phyloP scores from a whole-genome alignment of 1,284 basidiomycete genomes.

The Ceratobasidium sp. region DNA sequence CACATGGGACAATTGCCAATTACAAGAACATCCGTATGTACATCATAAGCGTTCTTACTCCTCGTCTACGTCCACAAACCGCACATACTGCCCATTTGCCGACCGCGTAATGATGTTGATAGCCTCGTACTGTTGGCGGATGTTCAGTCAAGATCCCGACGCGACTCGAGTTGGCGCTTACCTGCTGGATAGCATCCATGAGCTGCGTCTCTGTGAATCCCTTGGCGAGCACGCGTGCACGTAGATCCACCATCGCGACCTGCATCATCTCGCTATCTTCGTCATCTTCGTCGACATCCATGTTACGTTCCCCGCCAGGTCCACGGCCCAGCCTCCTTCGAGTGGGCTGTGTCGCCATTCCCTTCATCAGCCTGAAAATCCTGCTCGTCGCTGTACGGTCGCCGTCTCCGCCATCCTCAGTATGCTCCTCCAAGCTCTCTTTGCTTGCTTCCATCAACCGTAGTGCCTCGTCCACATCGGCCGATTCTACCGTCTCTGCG shows the following conservation, averaged over 20 bases:
- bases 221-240: constrained; percentile 82
- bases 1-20: constrained; percentile 44
- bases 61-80: constrained; percentile 43
- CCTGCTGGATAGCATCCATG: constrained; percentile 82
- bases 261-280: constrained; percentile 70
- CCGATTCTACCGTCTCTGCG: constrained; percentile 79
- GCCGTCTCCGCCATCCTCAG: constrained; percentile 70
- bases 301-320: constrained; percentile 72
- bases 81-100: constrained; percentile 40
- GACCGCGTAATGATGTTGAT: constrained; percentile 43
- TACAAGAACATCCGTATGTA: constrained; percentile 42
- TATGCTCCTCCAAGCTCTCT: constrained; percentile 85
- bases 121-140: constrained; percentile 24
- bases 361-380: constrained; percentile 90
- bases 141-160: not conserved
- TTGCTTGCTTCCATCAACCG: constrained; percentile 97
- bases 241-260: constrained; percentile 80
- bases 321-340: constrained; percentile 69
- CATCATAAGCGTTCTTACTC: constrained; percentile 20
- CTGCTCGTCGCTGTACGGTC: constrained; percentile 84
- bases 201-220: constrained; percentile 92
- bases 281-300: constrained; percentile 69
- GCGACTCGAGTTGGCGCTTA: constrained; percentile 57
- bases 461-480: constrained; percentile 96
- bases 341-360: constrained; percentile 69